Evolutionary conservation across 371 early-diverging fungal species (phyloP).

Genomic region (Syncephalastrum contaminatum): DNA sequence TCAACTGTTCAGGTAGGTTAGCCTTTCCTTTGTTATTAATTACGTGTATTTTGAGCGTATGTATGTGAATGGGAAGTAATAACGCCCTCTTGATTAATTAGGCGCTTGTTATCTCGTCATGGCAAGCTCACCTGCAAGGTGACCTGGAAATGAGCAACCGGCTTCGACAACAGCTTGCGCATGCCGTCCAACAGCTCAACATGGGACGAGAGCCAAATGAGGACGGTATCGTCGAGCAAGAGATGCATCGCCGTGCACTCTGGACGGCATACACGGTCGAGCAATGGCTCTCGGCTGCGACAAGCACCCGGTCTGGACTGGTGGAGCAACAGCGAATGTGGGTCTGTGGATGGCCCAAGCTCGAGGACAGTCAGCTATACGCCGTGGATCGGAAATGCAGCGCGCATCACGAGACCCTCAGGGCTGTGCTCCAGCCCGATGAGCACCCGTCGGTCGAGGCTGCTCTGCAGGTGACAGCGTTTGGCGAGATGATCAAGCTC

Average conservation of each 20-base stretch:
- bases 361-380: slow-evolving; percentile 35
- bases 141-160: slow-evolving; percentile 22
- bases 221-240: slow-evolving; percentile 12
- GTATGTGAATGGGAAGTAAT: too few species aligned
- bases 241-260: slow-evolving; percentile 38
- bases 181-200: slow-evolving; percentile 8
- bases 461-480: slow-evolving; percentile 29
- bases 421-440: slow-evolving; percentile 6
- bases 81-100: slow-evolving; percentile 5
- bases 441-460: slow-evolving; percentile 10
- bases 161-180: slow-evolving; percentile 23
- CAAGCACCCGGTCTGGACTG: slow-evolving; percentile 11
- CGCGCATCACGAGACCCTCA: neutral
- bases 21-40: slow-evolving; percentile 3
- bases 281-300: slow-evolving; percentile 26
- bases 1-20: slow-evolving; percentile 6
- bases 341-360: slow-evolving; percentile 22
- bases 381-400: slow-evolving; percentile 7
- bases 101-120: slow-evolving; percentile 41
- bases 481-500: slow-evolving; percentile 34
- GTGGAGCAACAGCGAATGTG: neutral
- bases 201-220: neutral
- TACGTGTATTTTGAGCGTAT: neutral
- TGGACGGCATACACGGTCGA: slow-evolving; percentile 39
- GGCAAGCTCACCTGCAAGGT: slow-evolving; percentile 38